Evolutionary conservation across 306 rosid species (phyloP).

Genomic region (Malus domestica): DNA sequence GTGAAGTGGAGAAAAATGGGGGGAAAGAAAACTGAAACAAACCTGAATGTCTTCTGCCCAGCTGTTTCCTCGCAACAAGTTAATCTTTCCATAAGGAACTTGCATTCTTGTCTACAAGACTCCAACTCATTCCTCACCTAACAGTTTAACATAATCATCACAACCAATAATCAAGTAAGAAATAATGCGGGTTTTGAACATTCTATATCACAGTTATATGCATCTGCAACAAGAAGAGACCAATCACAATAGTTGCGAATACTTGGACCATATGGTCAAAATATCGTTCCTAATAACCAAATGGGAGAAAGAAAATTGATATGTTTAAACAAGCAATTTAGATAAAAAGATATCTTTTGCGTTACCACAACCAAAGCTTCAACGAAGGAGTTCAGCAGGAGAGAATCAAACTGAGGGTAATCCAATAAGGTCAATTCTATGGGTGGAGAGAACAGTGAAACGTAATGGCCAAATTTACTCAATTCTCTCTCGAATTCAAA

Average conservation of each 20-base stretch:
- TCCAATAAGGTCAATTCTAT: background rate
- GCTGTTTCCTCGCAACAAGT: constrained; percentile 27
- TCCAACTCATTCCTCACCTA: constrained; percentile 64
- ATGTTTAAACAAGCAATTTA: background rate
- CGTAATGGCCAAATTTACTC: background rate
- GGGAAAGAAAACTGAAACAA: background rate
- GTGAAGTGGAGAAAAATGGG: background rate
- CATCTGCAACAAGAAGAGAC: background rate
- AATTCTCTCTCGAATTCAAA: background rate
- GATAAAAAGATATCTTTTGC: background rate
- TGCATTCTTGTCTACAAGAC: constrained; percentile 51
- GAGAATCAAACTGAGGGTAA: background rate
- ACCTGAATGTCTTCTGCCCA: constrained; percentile 47
- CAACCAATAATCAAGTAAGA: background rate
- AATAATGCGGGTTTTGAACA: background rate
- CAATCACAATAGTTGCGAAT: background rate
- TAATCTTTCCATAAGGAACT: constrained; percentile 31
- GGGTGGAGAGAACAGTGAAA: background rate
- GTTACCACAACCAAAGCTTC: background rate
- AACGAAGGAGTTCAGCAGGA: background rate
- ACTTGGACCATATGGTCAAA: background rate
- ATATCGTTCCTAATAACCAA: background rate
- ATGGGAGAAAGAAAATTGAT: background rate
- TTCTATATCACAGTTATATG: background rate
- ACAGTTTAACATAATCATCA: constrained; percentile 14